Base-by-base conservation (phyloP, 805 yeast species). In the Komagataella kurtzmanii region DNA sequence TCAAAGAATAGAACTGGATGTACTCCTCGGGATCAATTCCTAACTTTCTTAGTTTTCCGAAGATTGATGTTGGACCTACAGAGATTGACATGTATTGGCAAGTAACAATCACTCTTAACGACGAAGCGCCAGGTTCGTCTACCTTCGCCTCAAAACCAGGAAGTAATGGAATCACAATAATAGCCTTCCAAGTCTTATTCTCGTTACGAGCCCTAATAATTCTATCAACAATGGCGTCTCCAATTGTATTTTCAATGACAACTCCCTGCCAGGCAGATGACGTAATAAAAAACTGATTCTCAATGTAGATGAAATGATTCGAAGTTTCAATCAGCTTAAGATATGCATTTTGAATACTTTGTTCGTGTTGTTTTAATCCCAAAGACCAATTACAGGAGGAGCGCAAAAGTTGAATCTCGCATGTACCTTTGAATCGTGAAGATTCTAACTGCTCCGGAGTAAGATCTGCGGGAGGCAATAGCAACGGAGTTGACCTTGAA, bases 221-320 rank as follows among this genome's bases (percentile, higher is more conserved):
- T 60, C 99, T 75, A 65, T 93, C 98, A n/a, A 93, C 98, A 47
- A 93, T 72, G 0, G 99, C 99, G 72, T 91, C 96, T 45, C 96
- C 99, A 57, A 93, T 85, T 62, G 88, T 75, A 65, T 93, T 93
- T 57, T 87, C 83, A 52, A 93, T 85, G 19, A 80, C 81, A 4
- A 83, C 83, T 45, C 95, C 95, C 59, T 86, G 91, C 62, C 87
- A 81, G 18, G 79, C 80, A 45, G 96, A 84, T n/a, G 96, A 81
- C 0, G 97, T 87, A 48, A 93, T 75, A 64, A 93, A 93, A 61
- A 93, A 93, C 67, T 93, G 99, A 61, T 93, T 93, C 61, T 93
- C 99, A 55, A 93, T 83, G 68, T 93, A 93, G 19, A 93, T 84
- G 61, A 87, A 88, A 66, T 93, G 97, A 59, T 88, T 90, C 17